Conservation (phyloP, 176 grass and related monocot species). For the Saccharum spontaneum region DNA sequence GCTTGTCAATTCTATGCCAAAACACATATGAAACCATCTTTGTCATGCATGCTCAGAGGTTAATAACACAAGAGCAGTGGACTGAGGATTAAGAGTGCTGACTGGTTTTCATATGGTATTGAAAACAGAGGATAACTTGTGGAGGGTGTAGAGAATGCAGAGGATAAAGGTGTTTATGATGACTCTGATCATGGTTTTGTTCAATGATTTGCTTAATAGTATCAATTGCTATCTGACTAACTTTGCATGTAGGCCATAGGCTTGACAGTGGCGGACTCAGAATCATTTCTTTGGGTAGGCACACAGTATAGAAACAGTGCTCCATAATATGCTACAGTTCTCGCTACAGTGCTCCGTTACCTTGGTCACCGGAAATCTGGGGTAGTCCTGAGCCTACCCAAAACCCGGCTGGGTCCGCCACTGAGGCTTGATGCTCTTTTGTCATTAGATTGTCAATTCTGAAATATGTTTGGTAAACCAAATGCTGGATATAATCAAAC, state of each 20-base stretch:
- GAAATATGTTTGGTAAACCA: constrained; percentile 26
- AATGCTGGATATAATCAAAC: constrained; percentile 27
- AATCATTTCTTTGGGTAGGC: no score
- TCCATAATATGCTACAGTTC: no score
- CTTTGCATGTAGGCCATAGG: constrained; percentile 26
- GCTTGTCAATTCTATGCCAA: not conserved
- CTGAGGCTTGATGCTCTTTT: constrained; percentile 27
- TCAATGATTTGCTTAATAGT: constrained; percentile 1
- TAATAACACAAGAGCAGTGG: not conserved
- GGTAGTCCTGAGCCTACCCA: no score
- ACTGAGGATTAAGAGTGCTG: not conserved
- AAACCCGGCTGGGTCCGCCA: no score
- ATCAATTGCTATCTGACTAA: constrained; percentile 20
- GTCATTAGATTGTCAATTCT: constrained; percentile 28
- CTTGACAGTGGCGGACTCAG: not conserved
- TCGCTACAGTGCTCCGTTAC: no score
- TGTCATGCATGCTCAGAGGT: not conserved
- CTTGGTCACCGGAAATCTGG: no score
- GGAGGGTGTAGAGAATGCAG: constrained; percentile 19
- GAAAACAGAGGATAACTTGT: constrained; percentile 43
- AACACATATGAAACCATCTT: not conserved
- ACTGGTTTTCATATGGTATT: not conserved
- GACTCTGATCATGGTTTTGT: constrained; percentile 37
- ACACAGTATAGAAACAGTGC: no score
- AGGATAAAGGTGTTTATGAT: constrained; percentile 48